These are phyloP conservation scores for Microsporum audouinii DNA, from an alignment of 2,329 filamentous ascomycete species.

Conservation along the genomic window DNA sequence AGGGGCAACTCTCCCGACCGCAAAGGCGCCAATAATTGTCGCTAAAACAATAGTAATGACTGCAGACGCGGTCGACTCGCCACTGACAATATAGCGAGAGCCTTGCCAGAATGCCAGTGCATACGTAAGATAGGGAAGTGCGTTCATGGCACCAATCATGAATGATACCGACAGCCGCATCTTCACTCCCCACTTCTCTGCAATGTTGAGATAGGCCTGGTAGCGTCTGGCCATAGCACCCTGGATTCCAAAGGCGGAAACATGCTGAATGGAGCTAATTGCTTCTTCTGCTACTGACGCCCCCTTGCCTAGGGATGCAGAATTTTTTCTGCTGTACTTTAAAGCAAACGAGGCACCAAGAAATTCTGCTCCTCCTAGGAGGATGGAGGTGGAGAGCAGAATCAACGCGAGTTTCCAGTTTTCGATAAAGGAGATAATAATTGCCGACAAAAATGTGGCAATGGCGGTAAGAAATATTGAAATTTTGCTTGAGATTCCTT, in stretches of 20 bases:
- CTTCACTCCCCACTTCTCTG: conserved; percentile 42
- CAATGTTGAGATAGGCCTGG: conserved; percentile 35
- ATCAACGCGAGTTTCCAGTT: conserved; percentile 36
- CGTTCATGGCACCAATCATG: conserved; percentile 50
- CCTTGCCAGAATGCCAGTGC: conserved; percentile 56
- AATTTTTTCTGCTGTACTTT: conserved; percentile 37
- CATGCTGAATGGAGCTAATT: conserved; percentile 45
- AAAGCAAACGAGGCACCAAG: conserved; percentile 36
- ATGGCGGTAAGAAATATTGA: conserved; percentile 36
- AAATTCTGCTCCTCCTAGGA: conserved; percentile 36
- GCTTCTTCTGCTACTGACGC: conserved; percentile 50
- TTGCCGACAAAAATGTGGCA: conserved; percentile 40
- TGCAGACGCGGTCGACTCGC: conserved; percentile 42
- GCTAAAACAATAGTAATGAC: conserved; percentile 45
- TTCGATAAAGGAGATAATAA: conserved; percentile 40
- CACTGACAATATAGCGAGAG: conserved; percentile 42
- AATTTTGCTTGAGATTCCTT: conserved; percentile 41
- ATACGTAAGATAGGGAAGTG: conserved; percentile 54
- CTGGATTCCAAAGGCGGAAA: conserved; percentile 49
- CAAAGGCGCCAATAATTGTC: conserved; percentile 39
- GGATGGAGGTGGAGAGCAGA: conserved; percentile 36
- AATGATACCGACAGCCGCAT: conserved; percentile 45
- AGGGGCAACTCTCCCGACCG: conserved; percentile 48
- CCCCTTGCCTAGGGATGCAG: conserved; percentile 42
- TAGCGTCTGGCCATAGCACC: conserved; percentile 47